Evolutionary conservation across 306 rosid species (phyloP).

Genomic region (Sophora flavescens): DNA sequence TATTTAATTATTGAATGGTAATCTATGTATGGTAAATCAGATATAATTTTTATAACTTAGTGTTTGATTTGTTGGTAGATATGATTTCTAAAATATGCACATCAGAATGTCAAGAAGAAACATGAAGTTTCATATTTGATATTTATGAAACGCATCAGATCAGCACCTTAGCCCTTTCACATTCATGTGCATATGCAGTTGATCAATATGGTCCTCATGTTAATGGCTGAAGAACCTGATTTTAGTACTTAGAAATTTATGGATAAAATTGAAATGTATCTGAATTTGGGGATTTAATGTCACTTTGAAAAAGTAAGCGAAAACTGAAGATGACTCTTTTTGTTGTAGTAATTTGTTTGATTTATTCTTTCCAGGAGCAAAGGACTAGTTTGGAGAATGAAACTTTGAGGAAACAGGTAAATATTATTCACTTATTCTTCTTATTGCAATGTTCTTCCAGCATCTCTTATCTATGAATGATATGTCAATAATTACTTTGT

Average conservation of each 20-base stretch:
- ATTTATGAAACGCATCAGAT: background rate
- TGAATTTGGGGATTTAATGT: constrained; percentile 1
- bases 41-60: background rate
- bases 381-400: constrained; percentile 85
- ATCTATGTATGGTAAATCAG: background rate
- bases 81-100: background rate
- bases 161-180: background rate
- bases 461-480: constrained; percentile 4
- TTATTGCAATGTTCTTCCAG: constrained; percentile 37
- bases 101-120: background rate
- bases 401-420: constrained; percentile 88
- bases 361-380: constrained; percentile 76
- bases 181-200: background rate
- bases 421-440: background rate
- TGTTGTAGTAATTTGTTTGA: constrained; percentile 13
- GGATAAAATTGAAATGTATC: too few species aligned
- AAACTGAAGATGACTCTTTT: background rate
- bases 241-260: background rate
- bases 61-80: background rate
- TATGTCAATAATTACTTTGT: background rate
- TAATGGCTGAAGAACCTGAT: background rate
- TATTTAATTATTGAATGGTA: background rate
- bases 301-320: background rate
- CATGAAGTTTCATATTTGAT: background rate
- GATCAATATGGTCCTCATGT: background rate